Conservation (phyloP, 1,139 yeast species). For the Trichomonascaceae sp. region DNA sequence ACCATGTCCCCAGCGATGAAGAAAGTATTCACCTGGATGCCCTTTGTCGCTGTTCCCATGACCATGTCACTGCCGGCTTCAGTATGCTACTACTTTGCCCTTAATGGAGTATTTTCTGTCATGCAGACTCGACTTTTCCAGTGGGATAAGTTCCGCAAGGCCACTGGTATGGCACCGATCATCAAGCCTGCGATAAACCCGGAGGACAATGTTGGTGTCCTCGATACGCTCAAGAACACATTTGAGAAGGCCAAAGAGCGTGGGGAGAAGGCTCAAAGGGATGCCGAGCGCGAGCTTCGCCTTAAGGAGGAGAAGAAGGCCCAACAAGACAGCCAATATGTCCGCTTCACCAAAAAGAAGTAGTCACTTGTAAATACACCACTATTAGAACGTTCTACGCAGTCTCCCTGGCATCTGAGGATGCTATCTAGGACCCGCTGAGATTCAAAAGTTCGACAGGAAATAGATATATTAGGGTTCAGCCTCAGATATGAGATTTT, state of each 20-base stretch:
- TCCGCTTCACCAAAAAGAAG: conserved; percentile 9
- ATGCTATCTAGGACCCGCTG: no score
- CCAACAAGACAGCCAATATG: conserved; percentile 12
- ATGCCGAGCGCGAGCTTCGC: conserved; percentile 19
- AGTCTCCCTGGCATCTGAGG: no score
- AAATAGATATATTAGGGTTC: no score
- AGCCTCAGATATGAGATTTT: no score
- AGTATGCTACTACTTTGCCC: conserved; percentile 72
- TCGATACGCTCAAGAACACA: conserved; percentile 29
- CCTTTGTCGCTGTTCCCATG: conserved; percentile 69
- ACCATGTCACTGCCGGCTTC: conserved; percentile 81
- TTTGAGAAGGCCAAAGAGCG: conserved; percentile 46
- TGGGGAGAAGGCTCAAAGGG: conserved; percentile 29
- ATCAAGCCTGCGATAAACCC: conserved; percentile 35
- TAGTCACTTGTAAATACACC: conserved; percentile 3
- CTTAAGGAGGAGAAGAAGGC: conserved; percentile 14
- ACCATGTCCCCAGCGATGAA: conserved; percentile 59
- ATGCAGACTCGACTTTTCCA: conserved; percentile 57
- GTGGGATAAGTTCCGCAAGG: conserved; percentile 41
- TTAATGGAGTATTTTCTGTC: conserved; percentile 64
- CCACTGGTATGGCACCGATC: conserved; percentile 54
- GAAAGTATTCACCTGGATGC: conserved; percentile 59
- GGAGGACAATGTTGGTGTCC: conserved; percentile 26
- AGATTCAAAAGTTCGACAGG: no score
- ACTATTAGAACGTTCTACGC: no score